phyloP scores from a whole-genome alignment of 2,329 filamentous ascomycete species.

The Alternaria sp. region DNA sequence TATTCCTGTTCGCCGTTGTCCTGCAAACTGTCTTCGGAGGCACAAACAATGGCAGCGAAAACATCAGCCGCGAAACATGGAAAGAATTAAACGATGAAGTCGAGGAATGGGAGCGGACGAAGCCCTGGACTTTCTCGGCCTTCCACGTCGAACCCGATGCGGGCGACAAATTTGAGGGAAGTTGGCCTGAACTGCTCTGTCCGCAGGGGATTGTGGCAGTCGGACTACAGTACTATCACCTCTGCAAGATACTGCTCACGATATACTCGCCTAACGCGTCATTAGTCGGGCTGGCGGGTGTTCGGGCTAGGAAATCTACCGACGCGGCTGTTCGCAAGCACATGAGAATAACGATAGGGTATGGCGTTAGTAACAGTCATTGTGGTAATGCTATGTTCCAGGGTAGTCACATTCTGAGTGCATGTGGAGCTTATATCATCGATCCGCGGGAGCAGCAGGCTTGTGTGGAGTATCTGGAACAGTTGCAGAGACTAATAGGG shows the following conservation, averaged over 20 bases:
- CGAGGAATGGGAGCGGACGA: conserved; percentile 40
- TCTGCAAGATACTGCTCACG: conserved; percentile 39
- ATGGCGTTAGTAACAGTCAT: conserved; percentile 35
- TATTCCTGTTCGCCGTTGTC: conserved; percentile 39
- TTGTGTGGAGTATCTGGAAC: conserved; percentile 34
- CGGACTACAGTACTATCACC: conserved; percentile 39
- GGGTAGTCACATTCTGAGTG: conserved; percentile 37
- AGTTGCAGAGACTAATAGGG: conserved; percentile 29
- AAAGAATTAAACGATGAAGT: conserved; percentile 34
- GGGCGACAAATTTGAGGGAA: conserved; percentile 28
- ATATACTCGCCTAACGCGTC: conserved; percentile 38
- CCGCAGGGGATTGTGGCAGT: conserved; percentile 35
- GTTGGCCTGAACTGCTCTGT: conserved; percentile 33
- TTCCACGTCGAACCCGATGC: conserved; percentile 29
- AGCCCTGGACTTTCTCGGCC: conserved; percentile 38
- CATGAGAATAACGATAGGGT: conserved; percentile 38
- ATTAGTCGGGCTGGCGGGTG: conserved; percentile 32
- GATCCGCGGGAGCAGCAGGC: conserved; percentile 34
- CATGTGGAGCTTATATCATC: conserved; percentile 36
- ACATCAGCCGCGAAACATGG: conserved; percentile 36
- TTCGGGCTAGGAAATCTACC: conserved; percentile 31
- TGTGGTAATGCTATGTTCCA: conserved; percentile 41
- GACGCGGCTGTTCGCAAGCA: conserved; percentile 36
- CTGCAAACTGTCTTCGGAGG: conserved; percentile 35
- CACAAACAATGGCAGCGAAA: conserved; percentile 16